These are phyloP conservation scores for Phytopythium cucurbitacearum DNA, from an alignment of 352 stramenopile genomes.

Conservation along the genomic window DNA sequence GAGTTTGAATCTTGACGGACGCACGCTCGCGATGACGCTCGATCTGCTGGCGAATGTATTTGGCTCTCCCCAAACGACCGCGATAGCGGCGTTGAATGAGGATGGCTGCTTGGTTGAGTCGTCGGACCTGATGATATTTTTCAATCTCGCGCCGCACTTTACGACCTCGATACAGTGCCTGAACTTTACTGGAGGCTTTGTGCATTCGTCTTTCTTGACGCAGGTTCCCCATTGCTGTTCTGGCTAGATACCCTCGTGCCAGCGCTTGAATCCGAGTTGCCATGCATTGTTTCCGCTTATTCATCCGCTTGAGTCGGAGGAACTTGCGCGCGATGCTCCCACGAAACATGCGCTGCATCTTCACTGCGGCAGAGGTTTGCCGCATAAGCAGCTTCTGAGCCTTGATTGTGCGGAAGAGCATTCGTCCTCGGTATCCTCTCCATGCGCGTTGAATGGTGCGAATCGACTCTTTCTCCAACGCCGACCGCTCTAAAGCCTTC, in stretches of 20 bases:
- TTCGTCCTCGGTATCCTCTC: slow-evolving; percentile 36
- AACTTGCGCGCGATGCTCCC: slow-evolving; percentile 57
- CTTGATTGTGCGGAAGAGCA: slow-evolving; percentile 44
- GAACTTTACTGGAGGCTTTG: slow-evolving; percentile 42
- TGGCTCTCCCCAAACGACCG: slow-evolving; percentile 53
- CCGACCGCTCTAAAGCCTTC: slow-evolving; percentile 46
- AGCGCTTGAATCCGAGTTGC: slow-evolving; percentile 51
- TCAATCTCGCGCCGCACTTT: slow-evolving; percentile 35
- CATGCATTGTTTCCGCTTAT: slow-evolving; percentile 33
- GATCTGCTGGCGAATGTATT: slow-evolving; percentile 56
- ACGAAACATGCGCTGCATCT: slow-evolving; percentile 62
- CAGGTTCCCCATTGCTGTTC: slow-evolving; percentile 17
- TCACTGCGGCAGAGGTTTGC: slow-evolving; percentile 35
- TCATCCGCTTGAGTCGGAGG: slow-evolving; percentile 45
- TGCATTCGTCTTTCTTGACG: slow-evolving; percentile 20
- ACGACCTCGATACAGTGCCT: slow-evolving; percentile 53
- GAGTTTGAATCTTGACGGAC: slow-evolving; percentile 51
- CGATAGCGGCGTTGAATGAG: slow-evolving; percentile 71
- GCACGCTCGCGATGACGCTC: slow-evolving; percentile 40
- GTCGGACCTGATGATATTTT: slow-evolving; percentile 11
- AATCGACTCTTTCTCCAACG: slow-evolving; percentile 46
- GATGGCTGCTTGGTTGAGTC: slow-evolving; percentile 38
- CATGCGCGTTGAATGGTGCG: slow-evolving; percentile 57
- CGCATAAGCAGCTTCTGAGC: slow-evolving; percentile 31
- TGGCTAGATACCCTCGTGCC: slow-evolving; percentile 32